Percentiles rank a stretch among this genome's conserved stretches.
These are phyloP conservation scores for Populus hybrid DNA, from an alignment of 441 rosid genomes.

Conservation along the genomic window DNA sequence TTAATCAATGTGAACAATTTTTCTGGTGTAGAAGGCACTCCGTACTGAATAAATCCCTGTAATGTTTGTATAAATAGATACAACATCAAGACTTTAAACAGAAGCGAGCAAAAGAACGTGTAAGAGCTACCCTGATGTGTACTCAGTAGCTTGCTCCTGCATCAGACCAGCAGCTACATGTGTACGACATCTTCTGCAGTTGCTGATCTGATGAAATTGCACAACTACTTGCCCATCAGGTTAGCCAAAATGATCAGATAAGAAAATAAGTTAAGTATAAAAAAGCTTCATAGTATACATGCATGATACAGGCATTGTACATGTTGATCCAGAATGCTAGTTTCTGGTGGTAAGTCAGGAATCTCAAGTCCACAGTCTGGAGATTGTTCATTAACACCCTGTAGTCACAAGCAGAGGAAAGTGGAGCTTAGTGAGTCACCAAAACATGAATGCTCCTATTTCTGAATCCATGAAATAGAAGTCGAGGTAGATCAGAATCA, in stretches of 20 bases:
- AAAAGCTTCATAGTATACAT: slow-evolving; percentile 43
- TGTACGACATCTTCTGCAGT: not conserved
- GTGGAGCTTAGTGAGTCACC: not conserved
- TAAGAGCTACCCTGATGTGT: slow-evolving; percentile 10
- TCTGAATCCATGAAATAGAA: not conserved
- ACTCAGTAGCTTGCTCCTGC: not conserved
- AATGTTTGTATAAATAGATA: not conserved
- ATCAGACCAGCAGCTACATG: slow-evolving; percentile 7
- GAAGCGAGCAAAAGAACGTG: not conserved
- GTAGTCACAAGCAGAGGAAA: slow-evolving; percentile 14
- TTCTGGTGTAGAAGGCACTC: slow-evolving; percentile 78
- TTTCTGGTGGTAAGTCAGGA: slow-evolving; percentile 68
- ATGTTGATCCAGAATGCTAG: slow-evolving; percentile 98
- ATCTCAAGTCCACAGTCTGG: slow-evolving; percentile 61
- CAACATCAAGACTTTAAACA: slow-evolving; percentile 1
- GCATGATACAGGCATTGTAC: slow-evolving; percentile 97
- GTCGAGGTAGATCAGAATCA: not conserved
- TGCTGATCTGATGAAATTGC: not conserved
- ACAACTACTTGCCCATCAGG: not conserved
- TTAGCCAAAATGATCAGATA: not conserved
- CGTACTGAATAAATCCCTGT: slow-evolving; percentile 89
- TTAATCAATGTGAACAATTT: slow-evolving; percentile 58
- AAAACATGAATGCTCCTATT: not conserved
- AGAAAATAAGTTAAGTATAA: not conserved
- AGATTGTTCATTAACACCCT: slow-evolving; percentile 76